These are phyloP conservation scores for Pseudogymnoascus sp. DNA, from an alignment of 2,329 filamentous ascomycete genomes.

Conservation along the genomic window DNA sequence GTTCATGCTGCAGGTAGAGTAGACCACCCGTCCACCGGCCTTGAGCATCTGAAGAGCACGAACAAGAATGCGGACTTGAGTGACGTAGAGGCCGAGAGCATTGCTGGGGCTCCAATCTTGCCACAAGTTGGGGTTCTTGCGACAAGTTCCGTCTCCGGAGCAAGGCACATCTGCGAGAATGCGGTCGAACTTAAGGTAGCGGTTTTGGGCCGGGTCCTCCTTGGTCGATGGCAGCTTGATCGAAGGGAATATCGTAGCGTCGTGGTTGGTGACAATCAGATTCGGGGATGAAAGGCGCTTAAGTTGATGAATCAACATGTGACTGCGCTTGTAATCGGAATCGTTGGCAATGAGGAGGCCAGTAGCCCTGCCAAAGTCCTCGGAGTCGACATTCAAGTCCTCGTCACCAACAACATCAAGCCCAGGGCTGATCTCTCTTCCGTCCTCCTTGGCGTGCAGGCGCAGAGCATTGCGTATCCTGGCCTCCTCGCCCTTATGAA, in stretches of 20 bases:
- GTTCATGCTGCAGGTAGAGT: constrained; percentile 98
- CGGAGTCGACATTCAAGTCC: constrained; percentile 45
- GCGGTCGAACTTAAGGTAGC: constrained; percentile 92
- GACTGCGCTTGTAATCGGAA: constrained; percentile 89
- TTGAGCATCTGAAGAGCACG: constrained; percentile 93
- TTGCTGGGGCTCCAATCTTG: constrained; percentile 87
- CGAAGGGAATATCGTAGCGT: constrained; percentile 90
- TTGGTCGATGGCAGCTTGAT: constrained; percentile 66
- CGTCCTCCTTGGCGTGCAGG: constrained; percentile 52
- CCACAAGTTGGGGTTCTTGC: constrained; percentile 93
- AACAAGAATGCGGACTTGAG: constrained; percentile 82
- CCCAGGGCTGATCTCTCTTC: constrained; percentile 43
- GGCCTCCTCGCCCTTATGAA: constrained; percentile 86
- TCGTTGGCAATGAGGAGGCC: constrained; percentile 94
- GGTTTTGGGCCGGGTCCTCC: constrained; percentile 45
- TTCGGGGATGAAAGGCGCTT: constrained; percentile 96
- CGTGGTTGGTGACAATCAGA: constrained; percentile 93
- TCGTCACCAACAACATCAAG: constrained; percentile 36
- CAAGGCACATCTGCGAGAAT: constrained; percentile 96
- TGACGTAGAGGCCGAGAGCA: constrained; percentile 76
- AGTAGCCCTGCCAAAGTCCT: constrained; percentile 78
- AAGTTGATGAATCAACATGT: constrained; percentile 96
- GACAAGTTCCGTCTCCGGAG: constrained; percentile 85
- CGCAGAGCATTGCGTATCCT: constrained; percentile 65
- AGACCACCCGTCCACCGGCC: constrained; percentile 86